Evolutionary conservation across 116 monocot genomes (phyloP).

Genomic region (Cymodocea nodosa): DNA sequence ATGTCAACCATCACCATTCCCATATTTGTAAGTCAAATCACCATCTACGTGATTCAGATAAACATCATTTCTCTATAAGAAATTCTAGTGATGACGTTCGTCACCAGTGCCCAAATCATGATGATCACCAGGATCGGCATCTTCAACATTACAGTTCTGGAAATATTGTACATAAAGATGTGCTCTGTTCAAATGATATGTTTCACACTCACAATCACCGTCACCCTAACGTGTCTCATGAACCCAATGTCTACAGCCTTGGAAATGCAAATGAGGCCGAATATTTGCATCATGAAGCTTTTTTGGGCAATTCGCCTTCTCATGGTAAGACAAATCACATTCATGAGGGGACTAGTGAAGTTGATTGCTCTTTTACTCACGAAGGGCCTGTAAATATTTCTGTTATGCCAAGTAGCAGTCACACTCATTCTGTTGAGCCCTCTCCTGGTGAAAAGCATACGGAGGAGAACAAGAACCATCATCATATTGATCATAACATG

Average conservation of each 20-base stretch:
- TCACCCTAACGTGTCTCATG: constrained; percentile 8
- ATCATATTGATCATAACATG: constrained; percentile 85
- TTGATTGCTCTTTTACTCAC: constrained; percentile 1
- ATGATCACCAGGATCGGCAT: constrained; percentile 10
- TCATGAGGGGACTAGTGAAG: not conserved
- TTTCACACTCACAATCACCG: constrained; percentile 6
- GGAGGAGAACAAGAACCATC: constrained; percentile 18
- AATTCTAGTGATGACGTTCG: constrained; percentile 5
- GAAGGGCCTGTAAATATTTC: constrained; percentile 5
- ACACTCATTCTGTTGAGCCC: not conserved
- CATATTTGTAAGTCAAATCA: not conserved
- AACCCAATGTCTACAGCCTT: not conserved
- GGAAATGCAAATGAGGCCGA: constrained; percentile 2
- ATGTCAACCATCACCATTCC: not conserved
- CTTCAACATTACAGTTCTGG: constrained; percentile 4
- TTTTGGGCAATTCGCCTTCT: constrained; percentile 4
- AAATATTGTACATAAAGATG: no score
- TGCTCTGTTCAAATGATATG: not conserved
- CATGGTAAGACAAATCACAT: constrained; percentile 13
- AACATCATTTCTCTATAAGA: not conserved
- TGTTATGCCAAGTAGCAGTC: not conserved
- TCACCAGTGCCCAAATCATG: constrained; percentile 12
- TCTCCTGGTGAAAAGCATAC: constrained; percentile 6
- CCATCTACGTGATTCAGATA: not conserved
- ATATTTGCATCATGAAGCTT: not conserved